A percentile compares a stretch with the other conserved stretches of the same genome.
Conservation (phyloP, 352 stramenopile species). For the Phytophthora citrophthora region DNA sequence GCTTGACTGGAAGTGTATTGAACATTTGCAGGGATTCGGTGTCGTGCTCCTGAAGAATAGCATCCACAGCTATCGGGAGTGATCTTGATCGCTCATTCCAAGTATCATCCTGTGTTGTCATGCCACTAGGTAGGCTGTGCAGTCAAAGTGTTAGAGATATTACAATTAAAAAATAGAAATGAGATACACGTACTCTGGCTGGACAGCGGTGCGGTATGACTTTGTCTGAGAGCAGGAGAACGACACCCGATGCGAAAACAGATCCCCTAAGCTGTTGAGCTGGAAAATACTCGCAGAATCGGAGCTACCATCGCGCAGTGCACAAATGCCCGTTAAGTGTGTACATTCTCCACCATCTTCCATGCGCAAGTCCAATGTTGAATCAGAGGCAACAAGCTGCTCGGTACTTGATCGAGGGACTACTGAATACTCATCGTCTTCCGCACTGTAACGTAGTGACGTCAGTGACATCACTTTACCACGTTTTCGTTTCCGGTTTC, state of each 20-base stretch:
- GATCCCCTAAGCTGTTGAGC: slow-evolving; percentile 68
- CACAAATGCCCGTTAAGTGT: slow-evolving; percentile 54
- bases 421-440: slow-evolving; percentile 41
- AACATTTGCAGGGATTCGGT: slow-evolving; percentile 56
- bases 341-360: slow-evolving; percentile 68
- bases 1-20: slow-evolving; percentile 44
- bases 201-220: slow-evolving; percentile 54
- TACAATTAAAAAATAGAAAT: slow-evolving; percentile 1
- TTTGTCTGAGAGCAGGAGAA: slow-evolving; percentile 37
- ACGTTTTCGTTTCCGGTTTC: slow-evolving; percentile 28
- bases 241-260: slow-evolving; percentile 68
- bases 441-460: slow-evolving; percentile 40
- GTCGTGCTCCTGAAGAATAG: slow-evolving; percentile 64
- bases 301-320: slow-evolving; percentile 35
- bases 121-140: slow-evolving; percentile 58
- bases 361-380: slow-evolving; percentile 66
- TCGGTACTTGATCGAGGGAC: slow-evolving; percentile 21
- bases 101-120: slow-evolving; percentile 35
- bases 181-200: slow-evolving; percentile 57
- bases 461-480: slow-evolving; percentile 43
- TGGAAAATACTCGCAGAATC: slow-evolving; percentile 57
- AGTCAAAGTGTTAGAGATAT: slow-evolving; percentile 11
- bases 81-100: slow-evolving; percentile 20
- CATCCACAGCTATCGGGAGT: slow-evolving; percentile 60
- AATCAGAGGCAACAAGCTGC: slow-evolving; percentile 67